Evolutionary conservation across 148 eudicot species (phyloP).

Genomic region (Spergularia bocconei): DNA sequence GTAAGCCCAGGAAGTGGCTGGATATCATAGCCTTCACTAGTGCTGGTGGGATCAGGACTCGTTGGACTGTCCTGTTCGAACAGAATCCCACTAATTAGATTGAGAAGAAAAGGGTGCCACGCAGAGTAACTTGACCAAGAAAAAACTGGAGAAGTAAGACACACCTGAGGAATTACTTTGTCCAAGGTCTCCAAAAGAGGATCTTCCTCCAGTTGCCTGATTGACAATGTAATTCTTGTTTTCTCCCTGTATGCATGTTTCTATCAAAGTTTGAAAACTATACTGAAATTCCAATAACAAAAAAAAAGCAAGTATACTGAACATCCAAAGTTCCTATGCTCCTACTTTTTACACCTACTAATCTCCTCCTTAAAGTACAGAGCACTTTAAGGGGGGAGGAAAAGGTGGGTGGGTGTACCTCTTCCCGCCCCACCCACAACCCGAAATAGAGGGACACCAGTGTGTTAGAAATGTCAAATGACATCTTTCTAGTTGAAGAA

Average conservation of each 20-base stretch:
- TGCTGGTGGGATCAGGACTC: slow-evolving; percentile 37
- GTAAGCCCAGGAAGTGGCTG: slow-evolving; percentile 89
- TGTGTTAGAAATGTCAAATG: too few species aligned
- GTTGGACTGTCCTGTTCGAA: slow-evolving; percentile 55
- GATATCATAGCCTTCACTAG: slow-evolving; percentile 40
- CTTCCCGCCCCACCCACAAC: neutral
- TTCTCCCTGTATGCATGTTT: slow-evolving; percentile 50
- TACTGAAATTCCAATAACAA: neutral
- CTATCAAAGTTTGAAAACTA: slow-evolving; percentile 15
- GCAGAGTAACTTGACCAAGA: neutral
- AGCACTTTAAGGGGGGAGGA: too few species aligned
- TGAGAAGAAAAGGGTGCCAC: neutral
- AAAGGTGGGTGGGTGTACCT: too few species aligned
- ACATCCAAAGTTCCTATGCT: neutral
- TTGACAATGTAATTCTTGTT: slow-evolving; percentile 74
- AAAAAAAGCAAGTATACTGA: neutral
- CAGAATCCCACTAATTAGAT: neutral
- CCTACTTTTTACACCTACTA: neutral
- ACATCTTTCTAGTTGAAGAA: neutral
- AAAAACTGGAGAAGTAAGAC: neutral
- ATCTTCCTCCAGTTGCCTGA: slow-evolving; percentile 93
- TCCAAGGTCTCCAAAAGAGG: slow-evolving; percentile 91
- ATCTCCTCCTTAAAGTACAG: too few species aligned
- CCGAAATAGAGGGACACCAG: neutral
- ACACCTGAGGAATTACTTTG: slow-evolving; percentile 91